phyloP scores from a whole-genome alignment of 2,329 filamentous ascomycete species.

The Chaetoscypha palmicola region DNA sequence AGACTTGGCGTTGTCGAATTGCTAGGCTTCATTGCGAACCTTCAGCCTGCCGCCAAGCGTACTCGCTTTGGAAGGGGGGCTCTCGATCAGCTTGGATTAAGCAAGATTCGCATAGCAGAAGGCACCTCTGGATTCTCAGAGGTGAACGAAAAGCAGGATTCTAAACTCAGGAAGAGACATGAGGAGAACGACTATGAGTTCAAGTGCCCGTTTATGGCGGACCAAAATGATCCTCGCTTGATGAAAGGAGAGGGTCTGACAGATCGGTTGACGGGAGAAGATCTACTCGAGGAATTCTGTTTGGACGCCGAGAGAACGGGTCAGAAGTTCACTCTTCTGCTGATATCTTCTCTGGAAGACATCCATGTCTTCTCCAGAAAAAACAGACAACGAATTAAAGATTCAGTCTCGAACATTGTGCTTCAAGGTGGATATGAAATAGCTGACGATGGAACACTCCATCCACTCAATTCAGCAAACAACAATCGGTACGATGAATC shows the following conservation, averaged over 20 bases:
- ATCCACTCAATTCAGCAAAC: conserved; percentile 14
- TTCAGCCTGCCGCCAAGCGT: conserved; percentile 18
- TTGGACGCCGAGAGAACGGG: conserved; percentile 9
- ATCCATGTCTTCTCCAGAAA: conserved; percentile 15
- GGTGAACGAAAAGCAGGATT: too few relatives aligned
- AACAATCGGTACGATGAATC: conserved; percentile 21
- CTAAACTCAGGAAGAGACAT: conserved; percentile 9
- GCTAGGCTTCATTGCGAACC: conserved; percentile 25
- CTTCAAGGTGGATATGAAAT: conserved; percentile 15
- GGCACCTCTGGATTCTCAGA: conserved; percentile 14
- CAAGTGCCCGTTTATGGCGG: conserved; percentile 20
- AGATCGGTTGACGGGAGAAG: conserved; percentile 9
- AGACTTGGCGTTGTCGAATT: conserved; percentile 23
- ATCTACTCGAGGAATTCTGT: conserved; percentile 15
- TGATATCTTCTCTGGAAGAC: conserved; percentile 25
- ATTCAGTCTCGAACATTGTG: conserved; percentile 10
- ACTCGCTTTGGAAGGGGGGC: conserved; percentile 22
- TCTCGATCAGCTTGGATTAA: conserved; percentile 18
- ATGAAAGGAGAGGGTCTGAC: background rate
- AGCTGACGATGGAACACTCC: background rate
- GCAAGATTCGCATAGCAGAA: conserved; percentile 19
- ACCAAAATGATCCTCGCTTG: background rate
- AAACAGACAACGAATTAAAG: background rate
- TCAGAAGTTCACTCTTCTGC: conserved; percentile 22
- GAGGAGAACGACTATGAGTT: conserved; percentile 18